phyloP scores from a whole-genome alignment of 345 rosid species.

The Aquilaria sinensis region DNA sequence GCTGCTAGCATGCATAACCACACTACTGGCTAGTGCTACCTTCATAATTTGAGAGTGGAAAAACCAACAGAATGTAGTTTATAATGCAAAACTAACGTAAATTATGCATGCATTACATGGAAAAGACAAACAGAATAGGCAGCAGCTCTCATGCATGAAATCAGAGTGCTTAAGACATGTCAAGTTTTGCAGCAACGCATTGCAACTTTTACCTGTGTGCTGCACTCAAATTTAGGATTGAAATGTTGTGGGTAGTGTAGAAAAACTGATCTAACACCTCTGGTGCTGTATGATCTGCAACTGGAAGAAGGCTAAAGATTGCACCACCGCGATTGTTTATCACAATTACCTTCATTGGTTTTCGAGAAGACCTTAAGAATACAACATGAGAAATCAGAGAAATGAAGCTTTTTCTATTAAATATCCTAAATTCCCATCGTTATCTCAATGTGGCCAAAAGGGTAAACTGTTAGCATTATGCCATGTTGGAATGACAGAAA shows the following conservation, averaged over 20 bases:
- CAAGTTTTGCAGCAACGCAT: neutral
- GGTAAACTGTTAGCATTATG: too few species aligned
- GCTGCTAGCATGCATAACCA: too few species aligned
- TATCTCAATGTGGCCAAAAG: neutral
- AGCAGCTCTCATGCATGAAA: neutral
- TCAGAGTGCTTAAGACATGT: neutral
- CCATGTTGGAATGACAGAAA: too few species aligned
- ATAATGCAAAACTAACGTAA: too few species aligned
- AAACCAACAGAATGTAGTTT: too few species aligned
- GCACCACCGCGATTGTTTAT: conserved; percentile 97
- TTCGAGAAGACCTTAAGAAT: conserved; percentile 52
- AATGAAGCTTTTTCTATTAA: neutral
- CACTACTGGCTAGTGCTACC: too few species aligned
- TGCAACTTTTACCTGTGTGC: conserved; percentile 74
- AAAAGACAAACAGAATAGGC: neutral
- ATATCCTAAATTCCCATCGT: neutral
- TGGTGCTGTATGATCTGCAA: conserved; percentile 67
- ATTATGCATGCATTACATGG: too few species aligned
- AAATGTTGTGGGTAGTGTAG: conserved; percentile 78
- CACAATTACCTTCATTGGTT: conserved; percentile 83
- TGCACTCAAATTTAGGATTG: conserved; percentile 60
- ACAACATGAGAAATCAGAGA: neutral
- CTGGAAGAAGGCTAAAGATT: conserved; percentile 92
- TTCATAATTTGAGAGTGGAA: too few species aligned
- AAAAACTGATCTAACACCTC: conserved; percentile 63